A percentile compares a stretch with the other conserved stretches of the same genome.
These are phyloP conservation scores for Cercospora zeae-maydis DNA, from an alignment of 2,329 filamentous ascomycete species.

Conservation along the genomic window DNA sequence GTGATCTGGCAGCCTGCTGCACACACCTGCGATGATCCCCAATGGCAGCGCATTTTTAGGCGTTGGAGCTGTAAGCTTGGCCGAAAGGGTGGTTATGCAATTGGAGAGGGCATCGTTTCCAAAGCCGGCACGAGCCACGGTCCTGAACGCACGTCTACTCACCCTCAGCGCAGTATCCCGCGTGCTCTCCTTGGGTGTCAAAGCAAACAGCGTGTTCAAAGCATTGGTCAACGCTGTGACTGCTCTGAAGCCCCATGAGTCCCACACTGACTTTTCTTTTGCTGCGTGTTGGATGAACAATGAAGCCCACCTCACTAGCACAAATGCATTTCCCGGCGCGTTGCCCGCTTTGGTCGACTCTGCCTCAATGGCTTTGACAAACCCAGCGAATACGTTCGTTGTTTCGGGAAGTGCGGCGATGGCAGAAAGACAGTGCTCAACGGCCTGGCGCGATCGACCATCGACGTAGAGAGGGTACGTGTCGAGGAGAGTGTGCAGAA, in stretches of 20 bases:
- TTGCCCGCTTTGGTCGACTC: constrained; percentile 76
- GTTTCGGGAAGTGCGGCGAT: constrained; percentile 60
- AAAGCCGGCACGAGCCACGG: constrained; percentile 60
- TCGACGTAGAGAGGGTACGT: constrained; percentile 88
- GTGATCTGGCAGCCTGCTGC: constrained; percentile 63
- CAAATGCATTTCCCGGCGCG: constrained; percentile 76
- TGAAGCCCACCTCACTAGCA: constrained; percentile 86
- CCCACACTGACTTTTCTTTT: constrained; percentile 58
- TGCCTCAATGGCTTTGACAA: constrained; percentile 64
- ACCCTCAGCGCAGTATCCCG: constrained; percentile 71
- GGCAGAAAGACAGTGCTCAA: constrained; percentile 72
- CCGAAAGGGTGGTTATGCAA: constrained; percentile 63
- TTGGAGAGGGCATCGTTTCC: constrained; percentile 60
- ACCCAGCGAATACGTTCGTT: constrained; percentile 56
- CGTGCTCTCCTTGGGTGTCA: constrained; percentile 61
- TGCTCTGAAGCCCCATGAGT: constrained; percentile 61
- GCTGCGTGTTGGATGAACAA: constrained; percentile 70
- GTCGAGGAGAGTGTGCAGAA: constrained; percentile 71
- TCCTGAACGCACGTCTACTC: constrained; percentile 74
- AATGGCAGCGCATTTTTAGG: constrained; percentile 73
- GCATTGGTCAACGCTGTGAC: constrained; percentile 67
- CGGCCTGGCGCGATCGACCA: constrained; percentile 75
- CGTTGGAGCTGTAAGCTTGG: constrained; percentile 61
- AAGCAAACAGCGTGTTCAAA: constrained; percentile 72
- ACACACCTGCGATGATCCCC: constrained; percentile 83